Percentiles rank a stretch among this genome's conserved stretches.
phyloP scores from a whole-genome alignment of 306 rosid genomes.

The Adenanthera pavonina region DNA sequence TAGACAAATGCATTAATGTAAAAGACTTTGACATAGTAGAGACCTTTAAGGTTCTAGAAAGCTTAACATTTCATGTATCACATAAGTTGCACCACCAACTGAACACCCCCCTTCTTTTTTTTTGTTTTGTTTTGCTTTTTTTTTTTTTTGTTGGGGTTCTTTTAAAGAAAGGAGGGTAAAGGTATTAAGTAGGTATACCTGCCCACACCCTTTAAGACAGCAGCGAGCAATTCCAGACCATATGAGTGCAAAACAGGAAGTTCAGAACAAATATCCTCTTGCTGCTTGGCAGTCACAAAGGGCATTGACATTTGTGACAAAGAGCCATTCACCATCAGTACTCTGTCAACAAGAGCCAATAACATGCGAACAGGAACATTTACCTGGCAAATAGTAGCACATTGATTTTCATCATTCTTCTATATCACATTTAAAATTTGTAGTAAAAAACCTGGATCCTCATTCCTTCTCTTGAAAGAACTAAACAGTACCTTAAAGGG shows the following conservation, averaged over 20 bases:
- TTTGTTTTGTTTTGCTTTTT: not conserved
- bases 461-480: not conserved
- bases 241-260: slow-evolving; percentile 80
- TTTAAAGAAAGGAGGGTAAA: slow-evolving; percentile 1
- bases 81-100: not conserved
- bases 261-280: slow-evolving; percentile 80
- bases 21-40: not conserved
- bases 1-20: slow-evolving; percentile 20
- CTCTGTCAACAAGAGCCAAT: slow-evolving; percentile 73
- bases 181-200: slow-evolving; percentile 56
- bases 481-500: slow-evolving; percentile 70
- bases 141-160: not conserved
- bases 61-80: slow-evolving; percentile 9
- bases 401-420: slow-evolving; percentile 25
- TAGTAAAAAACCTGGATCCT: slow-evolving; percentile 24
- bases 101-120: too few species aligned
- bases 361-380: slow-evolving; percentile 68
- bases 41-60: slow-evolving; percentile 22
- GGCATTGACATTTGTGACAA: slow-evolving; percentile 62
- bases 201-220: slow-evolving; percentile 66
- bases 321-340: slow-evolving; percentile 77
- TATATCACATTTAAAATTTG: not conserved
- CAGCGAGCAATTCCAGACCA: slow-evolving; percentile 75
- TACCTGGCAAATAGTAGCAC: slow-evolving; percentile 56
- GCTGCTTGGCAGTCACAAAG: slow-evolving; percentile 76